Base-by-base conservation (phyloP, 345 rosid genomes). In the Rhodamnia rubescens region DNA sequence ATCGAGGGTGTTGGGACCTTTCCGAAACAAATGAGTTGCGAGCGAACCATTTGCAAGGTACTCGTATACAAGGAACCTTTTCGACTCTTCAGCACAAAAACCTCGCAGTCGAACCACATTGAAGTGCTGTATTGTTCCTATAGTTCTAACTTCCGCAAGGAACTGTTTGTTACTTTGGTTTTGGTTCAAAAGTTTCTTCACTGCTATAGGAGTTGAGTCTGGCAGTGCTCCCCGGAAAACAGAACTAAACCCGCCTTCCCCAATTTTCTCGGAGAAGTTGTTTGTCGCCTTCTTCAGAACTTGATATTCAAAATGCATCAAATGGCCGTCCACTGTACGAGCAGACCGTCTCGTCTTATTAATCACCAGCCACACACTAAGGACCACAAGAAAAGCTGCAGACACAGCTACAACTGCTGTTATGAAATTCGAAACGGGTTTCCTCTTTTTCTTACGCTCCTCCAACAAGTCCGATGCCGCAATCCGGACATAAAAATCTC, bases 231-330 rank as follows among this genome's bases (percentile, higher is more conserved):
- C 89, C 64, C 55, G 22, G 57, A 86, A 88, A 5, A 89, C 88
- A n/a, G 84, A 85, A 32, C 91, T 89, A 32, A 89, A 89, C 21
- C 91, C 89, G 40, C 91, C 91, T 44, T 85, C 84, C 5, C 91
- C 91, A 29, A 87, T 86, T 51, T 58, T 86, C 64, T 82, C 29
- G 1, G 83, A 36, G 84, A 88, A 90, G 32, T 88, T 82, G 24
- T 85, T 49, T 7, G 91, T 88, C 5, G 78, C 86, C 11, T 13
- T 24, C 52, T 69, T 53, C 81, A 88, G 52, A 13, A 61, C 87
- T 44, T 53, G 47, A 64, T 83, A 89, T 24, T 83, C 27, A 82
- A 85, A 87, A 69, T 59, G 44, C 27, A 22, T 53, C 52, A 82
- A 86, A 52, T 80, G 29, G 26, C 4, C 74, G 32, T 0, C 64